Conservation (phyloP, 2,329 filamentous ascomycete genomes). For the Exophiala sideris region DNA sequence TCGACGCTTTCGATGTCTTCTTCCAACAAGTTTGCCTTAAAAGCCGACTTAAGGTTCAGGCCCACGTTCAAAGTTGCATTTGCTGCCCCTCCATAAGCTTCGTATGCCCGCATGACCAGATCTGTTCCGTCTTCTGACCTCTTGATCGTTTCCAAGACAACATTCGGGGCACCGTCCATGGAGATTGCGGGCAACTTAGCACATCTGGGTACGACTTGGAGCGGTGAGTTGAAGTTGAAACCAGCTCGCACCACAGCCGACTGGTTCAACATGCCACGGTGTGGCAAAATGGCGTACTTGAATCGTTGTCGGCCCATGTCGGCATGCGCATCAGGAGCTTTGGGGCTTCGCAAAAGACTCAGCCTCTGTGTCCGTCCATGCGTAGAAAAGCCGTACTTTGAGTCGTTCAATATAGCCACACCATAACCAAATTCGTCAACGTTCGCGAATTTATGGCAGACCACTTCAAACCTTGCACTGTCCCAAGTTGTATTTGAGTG, state of each 20-base stretch:
- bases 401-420: conserved; percentile 89
- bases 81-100: not conserved
- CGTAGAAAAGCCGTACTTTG: conserved; percentile 93
- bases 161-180: not conserved
- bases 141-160: not conserved
- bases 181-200: not conserved
- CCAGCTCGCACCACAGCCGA: conserved; percentile 77
- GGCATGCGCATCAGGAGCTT: conserved; percentile 86
- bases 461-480: conserved; percentile 96
- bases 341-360: conserved; percentile 83
- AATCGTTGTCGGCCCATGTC: conserved; percentile 90
- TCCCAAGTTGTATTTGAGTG: conserved; percentile 98
- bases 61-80: not conserved
- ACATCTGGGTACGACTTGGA: conserved; percentile 40
- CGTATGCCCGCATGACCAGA: not conserved
- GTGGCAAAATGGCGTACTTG: conserved; percentile 85
- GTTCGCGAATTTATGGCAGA: conserved; percentile 90
- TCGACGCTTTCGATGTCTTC: not conserved
- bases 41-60: not conserved
- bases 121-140: not conserved
- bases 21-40: not conserved
- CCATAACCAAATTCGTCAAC: conserved; percentile 82
- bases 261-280: conserved; percentile 66
- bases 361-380: conserved; percentile 84
- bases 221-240: conserved; percentile 83